A percentile compares a stretch with the other conserved stretches of the same genome.
Evolutionary conservation across 129 eudicot genomes (phyloP).

Genomic region (Flaveria brownii): DNA sequence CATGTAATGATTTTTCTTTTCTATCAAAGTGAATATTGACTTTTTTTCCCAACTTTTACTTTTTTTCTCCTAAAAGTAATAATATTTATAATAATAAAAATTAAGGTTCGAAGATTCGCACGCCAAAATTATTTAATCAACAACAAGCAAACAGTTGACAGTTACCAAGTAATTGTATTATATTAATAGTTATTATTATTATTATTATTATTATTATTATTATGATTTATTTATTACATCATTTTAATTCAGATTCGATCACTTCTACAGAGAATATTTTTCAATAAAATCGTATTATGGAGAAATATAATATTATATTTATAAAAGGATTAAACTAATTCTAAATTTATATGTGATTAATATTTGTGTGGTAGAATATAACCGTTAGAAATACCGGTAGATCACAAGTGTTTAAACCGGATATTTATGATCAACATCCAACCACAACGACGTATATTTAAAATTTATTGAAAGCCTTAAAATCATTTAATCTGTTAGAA

Average conservation of each 20-base stretch:
- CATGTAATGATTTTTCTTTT: slow-evolving; percentile 23
- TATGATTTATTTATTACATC: not conserved
- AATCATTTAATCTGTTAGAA: too few relatives aligned
- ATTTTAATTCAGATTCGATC: not conserved
- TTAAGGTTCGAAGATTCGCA: slow-evolving; percentile 29
- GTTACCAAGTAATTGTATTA: slow-evolving; percentile 26
- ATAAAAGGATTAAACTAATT: not conserved
- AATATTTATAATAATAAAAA: not conserved
- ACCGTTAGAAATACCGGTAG: too few relatives aligned
- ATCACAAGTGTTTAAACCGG: too few relatives aligned
- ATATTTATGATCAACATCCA: too few relatives aligned
- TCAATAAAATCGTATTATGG: not conserved
- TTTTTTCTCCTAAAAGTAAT: not conserved
- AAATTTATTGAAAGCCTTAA: too few relatives aligned
- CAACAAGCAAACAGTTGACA: slow-evolving; percentile 34
- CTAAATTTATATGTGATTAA: not conserved
- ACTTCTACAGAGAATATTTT: not conserved
- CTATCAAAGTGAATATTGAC: slow-evolving; percentile 31
- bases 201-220: not conserved
- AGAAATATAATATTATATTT: too few relatives aligned
- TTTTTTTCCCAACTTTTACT: slow-evolving; percentile 11
- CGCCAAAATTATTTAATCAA: slow-evolving; percentile 29
- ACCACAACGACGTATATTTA: too few relatives aligned
- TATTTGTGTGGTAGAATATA: not conserved
- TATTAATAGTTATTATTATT: not conserved